phyloP scores from a whole-genome alignment of 2,329 filamentous ascomycete species.

The Aspergillus sp. region DNA sequence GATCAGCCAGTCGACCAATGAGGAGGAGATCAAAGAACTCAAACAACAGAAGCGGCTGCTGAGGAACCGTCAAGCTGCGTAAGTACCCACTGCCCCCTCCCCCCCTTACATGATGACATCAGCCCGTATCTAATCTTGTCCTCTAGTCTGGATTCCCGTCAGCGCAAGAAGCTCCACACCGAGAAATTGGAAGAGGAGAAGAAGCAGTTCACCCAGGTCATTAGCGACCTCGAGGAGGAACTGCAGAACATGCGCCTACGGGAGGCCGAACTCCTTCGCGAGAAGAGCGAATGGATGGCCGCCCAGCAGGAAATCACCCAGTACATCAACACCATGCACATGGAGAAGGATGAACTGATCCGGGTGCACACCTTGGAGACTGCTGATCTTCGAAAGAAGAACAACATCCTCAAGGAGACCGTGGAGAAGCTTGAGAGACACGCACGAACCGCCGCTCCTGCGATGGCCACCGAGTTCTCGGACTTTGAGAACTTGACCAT shows the following conservation, averaged over 20 bases:
- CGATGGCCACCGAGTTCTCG: conserved; percentile 67
- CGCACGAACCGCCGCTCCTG: conserved; percentile 47
- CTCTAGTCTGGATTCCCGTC: conserved; percentile 83
- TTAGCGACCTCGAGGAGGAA: conserved; percentile 77
- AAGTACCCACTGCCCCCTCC: conserved; percentile 48
- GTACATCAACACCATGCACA: conserved; percentile 72
- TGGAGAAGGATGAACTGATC: conserved; percentile 92
- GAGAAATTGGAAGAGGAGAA: conserved; percentile 96
- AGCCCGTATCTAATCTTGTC: conserved; percentile 5
- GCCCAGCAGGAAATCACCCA: conserved; percentile 75
- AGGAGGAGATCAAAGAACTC: conserved; percentile 93
- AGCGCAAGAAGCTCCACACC: conserved; percentile 97
- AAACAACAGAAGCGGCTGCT: conserved; percentile 97
- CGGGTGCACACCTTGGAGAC: conserved; percentile 86
- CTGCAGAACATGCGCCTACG: conserved; percentile 68
- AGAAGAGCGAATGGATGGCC: conserved; percentile 64
- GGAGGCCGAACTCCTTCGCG: conserved; percentile 53
- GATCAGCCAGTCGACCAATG: conserved; percentile 77
- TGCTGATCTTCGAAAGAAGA: conserved; percentile 87
- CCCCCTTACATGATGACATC: conserved; percentile 23
- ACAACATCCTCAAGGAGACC: conserved; percentile 74
- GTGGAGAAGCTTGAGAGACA: conserved; percentile 51
- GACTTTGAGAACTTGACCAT: conserved; percentile 84
- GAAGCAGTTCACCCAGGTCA: conserved; percentile 79
- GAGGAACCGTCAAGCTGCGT: conserved; percentile 96